These are phyloP conservation scores for Myrmaecium sp. DNA, from an alignment of 2,329 filamentous ascomycete species.

Conservation along the genomic window DNA sequence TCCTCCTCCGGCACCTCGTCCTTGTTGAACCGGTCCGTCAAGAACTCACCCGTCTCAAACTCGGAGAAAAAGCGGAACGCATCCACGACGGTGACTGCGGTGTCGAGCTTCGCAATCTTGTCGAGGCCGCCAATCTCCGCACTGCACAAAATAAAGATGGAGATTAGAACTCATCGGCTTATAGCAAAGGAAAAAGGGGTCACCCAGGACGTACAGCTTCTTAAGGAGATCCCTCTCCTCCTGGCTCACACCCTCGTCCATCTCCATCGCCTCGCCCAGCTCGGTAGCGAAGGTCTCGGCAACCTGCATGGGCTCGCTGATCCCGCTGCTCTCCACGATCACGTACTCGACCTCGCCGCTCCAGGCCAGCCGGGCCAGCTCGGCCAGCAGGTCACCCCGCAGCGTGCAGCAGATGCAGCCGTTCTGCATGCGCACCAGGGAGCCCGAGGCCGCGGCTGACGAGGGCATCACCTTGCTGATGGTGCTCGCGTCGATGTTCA, in stretches of 20 bases:
- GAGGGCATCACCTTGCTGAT: too few species aligned
- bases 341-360: constrained; percentile 51
- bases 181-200: not conserved
- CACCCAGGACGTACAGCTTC: constrained; percentile 24
- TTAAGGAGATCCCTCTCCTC: constrained; percentile 28
- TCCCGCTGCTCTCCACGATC: constrained; percentile 53
- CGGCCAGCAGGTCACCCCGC: constrained; percentile 52
- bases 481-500: constrained; percentile 56
- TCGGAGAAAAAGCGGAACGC: constrained; percentile 57
- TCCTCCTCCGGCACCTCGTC: constrained; percentile 50
- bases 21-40: constrained; percentile 42
- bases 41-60: constrained; percentile 52
- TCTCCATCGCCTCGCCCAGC: constrained; percentile 28
- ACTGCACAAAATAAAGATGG: constrained; percentile 10
- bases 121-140: constrained; percentile 46
- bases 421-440: constrained; percentile 52
- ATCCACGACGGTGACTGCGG: constrained; percentile 56
- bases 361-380: constrained; percentile 47
- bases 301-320: constrained; percentile 58
- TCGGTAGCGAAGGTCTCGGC: constrained; percentile 52
- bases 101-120: constrained; percentile 49
- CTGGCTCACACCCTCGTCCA: constrained; percentile 25
- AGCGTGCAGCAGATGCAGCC: constrained; percentile 62
- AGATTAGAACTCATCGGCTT: constrained; percentile 6
- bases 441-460: constrained; percentile 44